phyloP scores from a whole-genome alignment of 202 grass and related monocot genomes.

The Bolboschoenoplectus hybrid region DNA sequence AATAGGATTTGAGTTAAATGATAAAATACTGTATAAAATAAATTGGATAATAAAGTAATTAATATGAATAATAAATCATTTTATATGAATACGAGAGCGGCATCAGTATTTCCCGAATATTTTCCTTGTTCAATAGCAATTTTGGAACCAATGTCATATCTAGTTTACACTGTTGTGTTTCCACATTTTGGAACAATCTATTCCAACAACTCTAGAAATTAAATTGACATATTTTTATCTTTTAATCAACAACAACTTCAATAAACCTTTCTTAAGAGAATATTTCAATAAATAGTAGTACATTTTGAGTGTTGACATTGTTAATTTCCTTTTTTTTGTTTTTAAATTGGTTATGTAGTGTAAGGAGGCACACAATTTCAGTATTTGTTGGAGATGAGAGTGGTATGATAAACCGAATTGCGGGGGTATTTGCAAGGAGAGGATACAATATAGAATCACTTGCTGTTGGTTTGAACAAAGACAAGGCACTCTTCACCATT shows the following conservation, averaged over 20 bases:
- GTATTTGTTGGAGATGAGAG: slow-evolving; percentile 97
- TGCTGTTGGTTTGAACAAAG: slow-evolving; percentile 95
- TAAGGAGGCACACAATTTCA: slow-evolving; percentile 85
- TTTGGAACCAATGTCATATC: neutral
- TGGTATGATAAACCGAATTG: slow-evolving; percentile 97
- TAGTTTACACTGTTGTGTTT: neutral
- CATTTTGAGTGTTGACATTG: neutral
- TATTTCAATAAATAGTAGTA: neutral
- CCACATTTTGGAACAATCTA: neutral
- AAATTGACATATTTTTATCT: neutral
- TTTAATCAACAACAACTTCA: neutral
- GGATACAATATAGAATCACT: slow-evolving; percentile 97
- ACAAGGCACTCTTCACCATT: slow-evolving; percentile 96
- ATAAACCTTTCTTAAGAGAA: neutral
- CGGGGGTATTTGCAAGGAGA: slow-evolving; percentile 90
- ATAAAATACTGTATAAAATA: no score
- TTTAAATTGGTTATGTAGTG: slow-evolving; percentile 39
- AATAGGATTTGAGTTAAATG: no score
- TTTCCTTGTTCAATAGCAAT: neutral
- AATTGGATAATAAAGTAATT: no score
- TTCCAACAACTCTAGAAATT: neutral
- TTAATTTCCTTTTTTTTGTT: neutral
- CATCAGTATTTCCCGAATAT: no score
- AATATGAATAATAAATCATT: no score
- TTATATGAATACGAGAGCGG: no score